These are phyloP conservation scores for Pythium pectinolyticum DNA, from an alignment of 352 stramenopile genomes.

Conservation along the genomic window DNA sequence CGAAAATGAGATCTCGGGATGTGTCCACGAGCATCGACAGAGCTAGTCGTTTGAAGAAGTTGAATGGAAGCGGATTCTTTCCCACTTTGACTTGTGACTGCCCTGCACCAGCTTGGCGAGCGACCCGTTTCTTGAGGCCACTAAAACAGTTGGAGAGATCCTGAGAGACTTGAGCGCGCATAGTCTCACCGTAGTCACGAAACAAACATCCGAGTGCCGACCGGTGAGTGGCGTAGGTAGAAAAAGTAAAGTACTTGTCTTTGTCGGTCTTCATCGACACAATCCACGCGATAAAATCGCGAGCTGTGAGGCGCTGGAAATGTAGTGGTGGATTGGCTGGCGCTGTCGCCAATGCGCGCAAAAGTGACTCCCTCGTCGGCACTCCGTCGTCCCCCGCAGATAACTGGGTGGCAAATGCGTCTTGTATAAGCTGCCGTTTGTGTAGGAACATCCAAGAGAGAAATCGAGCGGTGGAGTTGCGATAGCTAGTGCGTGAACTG, in stretches of 20 bases:
- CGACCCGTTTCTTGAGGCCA: conserved; percentile 7
- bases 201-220: conserved; percentile 16
- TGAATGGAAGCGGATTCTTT: conserved; percentile 21
- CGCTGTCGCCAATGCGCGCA: neutral
- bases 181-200: neutral
- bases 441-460: neutral
- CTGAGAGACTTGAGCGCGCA: neutral
- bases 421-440: neutral
- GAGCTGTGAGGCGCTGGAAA: conserved; percentile 15
- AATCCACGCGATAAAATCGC: conserved; percentile 20
- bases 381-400: neutral
- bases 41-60: conserved; percentile 8
- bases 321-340: conserved; percentile 8
- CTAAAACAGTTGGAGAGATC: conserved; percentile 14
- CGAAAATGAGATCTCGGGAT: conserved; percentile 25
- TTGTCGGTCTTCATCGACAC: conserved; percentile 19
- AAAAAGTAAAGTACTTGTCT: conserved; percentile 18
- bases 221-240: conserved; percentile 18
- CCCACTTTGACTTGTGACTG: conserved; percentile 2
- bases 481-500: neutral
- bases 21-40: conserved; percentile 8
- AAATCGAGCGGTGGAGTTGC: neutral
- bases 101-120: neutral
- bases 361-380: neutral
- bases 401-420: neutral